Base-by-base conservation (phyloP, 1,284 basidiomycete genomes). In the Garcileccinum viscosum region DNA sequence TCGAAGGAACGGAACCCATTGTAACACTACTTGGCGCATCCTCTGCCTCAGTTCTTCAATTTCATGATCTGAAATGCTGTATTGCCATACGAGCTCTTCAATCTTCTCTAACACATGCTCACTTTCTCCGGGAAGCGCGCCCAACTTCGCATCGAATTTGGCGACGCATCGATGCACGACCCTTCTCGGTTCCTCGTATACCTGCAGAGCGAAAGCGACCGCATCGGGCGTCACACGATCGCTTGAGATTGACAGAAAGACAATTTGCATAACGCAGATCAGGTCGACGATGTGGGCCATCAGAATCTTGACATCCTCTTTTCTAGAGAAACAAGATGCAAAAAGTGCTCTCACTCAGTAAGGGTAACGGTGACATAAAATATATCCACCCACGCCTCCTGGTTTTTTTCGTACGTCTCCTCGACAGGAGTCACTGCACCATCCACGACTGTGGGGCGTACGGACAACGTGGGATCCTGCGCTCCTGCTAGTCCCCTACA, bases 401-500 rank as follows among this genome's bases (percentile, higher is more conserved):
- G 11, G 11, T 71, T 73, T 2, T 22, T 27, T 12, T n/a, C 12
- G 35, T 64, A 59, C 22, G 30, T 17, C 8, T 3, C 40, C 69
- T 37, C 68, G 62, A 77, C 71, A 72, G 72, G 65, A 74, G 68
- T 7, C 3, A 64, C 19, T 24, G n/a, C 32, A 14, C 56, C 1
- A 24, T n/a, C 7, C 3, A 44, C 40, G n/a, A 64, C 30, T 5
- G 64, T 19, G 14, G 14, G 44, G 22, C 42, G 9, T 14, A 42
- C 8, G 3, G 24, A 3, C 22, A 72, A 12, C 11, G 42, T 58
- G 30, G 22, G 2, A 5, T 65, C 70, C 47, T 67, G 63, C 5
- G 66, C 32, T n/a, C 2, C 37, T 2, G 47, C 8, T 9, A 70
- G 59, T 33, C 2, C 5, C 15, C 50, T 53, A 1, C 37, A 1